phyloP scores from a whole-genome alignment of 805 yeast genomes.

The Suhomyces faveliae region DNA sequence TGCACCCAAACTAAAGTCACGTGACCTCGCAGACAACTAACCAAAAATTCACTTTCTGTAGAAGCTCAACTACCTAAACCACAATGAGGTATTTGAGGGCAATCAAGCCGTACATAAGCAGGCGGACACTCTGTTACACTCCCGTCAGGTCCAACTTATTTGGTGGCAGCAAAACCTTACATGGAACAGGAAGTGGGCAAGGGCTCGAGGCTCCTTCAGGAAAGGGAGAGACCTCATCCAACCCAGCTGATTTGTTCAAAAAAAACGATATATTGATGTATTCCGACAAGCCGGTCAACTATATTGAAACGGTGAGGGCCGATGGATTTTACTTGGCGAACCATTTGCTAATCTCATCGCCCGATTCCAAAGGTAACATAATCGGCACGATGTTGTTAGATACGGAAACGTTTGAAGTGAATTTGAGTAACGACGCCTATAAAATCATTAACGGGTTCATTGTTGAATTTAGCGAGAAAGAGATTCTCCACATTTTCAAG shows the following conservation, averaged over 20 bases:
- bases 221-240: slow-evolving; percentile 38
- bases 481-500: slow-evolving; percentile 48
- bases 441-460: slow-evolving; percentile 48
- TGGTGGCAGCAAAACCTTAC: slow-evolving; percentile 27
- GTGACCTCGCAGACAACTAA: neutral
- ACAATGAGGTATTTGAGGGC: neutral
- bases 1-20: neutral
- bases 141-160: slow-evolving; percentile 18
- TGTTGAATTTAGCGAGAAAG: slow-evolving; percentile 46
- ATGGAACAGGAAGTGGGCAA: slow-evolving; percentile 3
- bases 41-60: neutral
- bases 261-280: slow-evolving; percentile 43
- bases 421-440: slow-evolving; percentile 46
- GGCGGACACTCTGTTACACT: neutral
- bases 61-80: neutral
- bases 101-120: neutral
- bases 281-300: slow-evolving; percentile 42
- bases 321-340: slow-evolving; percentile 63
- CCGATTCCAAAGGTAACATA: slow-evolving; percentile 34
- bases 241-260: slow-evolving; percentile 44
- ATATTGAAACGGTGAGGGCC: slow-evolving; percentile 42
- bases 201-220: slow-evolving; percentile 30
- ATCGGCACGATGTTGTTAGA: slow-evolving; percentile 51
- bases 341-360: slow-evolving; percentile 47
- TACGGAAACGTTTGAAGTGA: slow-evolving; percentile 62